phyloP scores from a whole-genome alignment of 768 basidiomycete species.

The Pleurotus tuoliensis region DNA sequence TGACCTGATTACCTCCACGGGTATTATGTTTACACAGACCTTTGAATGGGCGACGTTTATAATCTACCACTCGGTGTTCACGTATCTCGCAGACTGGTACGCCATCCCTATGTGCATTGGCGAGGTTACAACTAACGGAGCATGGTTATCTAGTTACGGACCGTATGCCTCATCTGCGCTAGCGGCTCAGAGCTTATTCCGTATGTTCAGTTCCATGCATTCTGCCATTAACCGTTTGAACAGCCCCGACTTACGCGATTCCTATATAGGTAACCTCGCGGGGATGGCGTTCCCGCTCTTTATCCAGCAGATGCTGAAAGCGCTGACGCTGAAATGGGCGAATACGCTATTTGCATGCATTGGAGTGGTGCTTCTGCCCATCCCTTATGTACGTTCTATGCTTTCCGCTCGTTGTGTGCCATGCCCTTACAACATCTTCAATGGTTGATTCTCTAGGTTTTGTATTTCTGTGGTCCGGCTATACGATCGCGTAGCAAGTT shows the following conservation, averaged over 20 bases:
- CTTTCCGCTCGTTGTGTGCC: not conserved
- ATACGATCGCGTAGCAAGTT: conserved; percentile 39
- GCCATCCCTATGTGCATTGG: conserved; percentile 8
- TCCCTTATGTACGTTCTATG: conserved; percentile 48
- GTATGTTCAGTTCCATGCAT: conserved; percentile 25
- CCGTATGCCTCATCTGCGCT: conserved; percentile 60
- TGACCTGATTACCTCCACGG: no score
- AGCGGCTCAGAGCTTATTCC: conserved; percentile 55
- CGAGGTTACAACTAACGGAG: not conserved
- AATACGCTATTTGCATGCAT: conserved; percentile 54
- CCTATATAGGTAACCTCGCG: conserved; percentile 39
- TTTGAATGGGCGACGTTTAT: conserved; percentile 36
- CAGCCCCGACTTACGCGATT: not conserved
- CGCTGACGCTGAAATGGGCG: conserved; percentile 57
- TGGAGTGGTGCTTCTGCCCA: conserved; percentile 50
- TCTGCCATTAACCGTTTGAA: no score
- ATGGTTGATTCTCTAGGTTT: conserved; percentile 19
- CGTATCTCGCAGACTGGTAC: conserved; percentile 58
- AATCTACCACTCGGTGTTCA: conserved; percentile 53
- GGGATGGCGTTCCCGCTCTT: conserved; percentile 61
- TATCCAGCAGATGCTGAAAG: conserved; percentile 53
- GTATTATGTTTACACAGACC: no score
- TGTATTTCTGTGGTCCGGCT: conserved; percentile 39
- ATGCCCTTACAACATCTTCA: no score
- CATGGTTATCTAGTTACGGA: conserved; percentile 29